Evolutionary conservation across 768 basidiomycete genomes (phyloP), one percentile per base, ranked within the genome.

Genomic region (Fistulinella prunicolor): DNA sequence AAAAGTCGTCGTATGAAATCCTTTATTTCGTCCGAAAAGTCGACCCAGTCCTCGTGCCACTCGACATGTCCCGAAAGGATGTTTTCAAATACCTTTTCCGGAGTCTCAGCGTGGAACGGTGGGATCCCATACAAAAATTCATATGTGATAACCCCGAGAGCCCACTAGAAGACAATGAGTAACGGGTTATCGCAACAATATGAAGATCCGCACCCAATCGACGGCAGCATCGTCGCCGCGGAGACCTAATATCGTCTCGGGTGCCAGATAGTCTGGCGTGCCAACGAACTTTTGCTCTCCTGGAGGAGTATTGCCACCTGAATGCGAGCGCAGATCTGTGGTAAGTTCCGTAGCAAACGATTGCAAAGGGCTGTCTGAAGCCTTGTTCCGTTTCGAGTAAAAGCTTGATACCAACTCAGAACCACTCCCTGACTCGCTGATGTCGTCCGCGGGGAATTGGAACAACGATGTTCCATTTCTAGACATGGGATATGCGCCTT

Each of bases 61-160:
- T 95, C 86, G 61, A 98, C 79, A 24, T 87, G 84, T 5, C 94
- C 86, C 10, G 95, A 96, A 19, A 98, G 77, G 61, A 98, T 97
- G 64, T 98, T 98, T 70, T 96, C 94, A 60, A 99, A 98, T 4
- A 99, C 94, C 69, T 89, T 90, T 66, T 96, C 94, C 0, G 96
- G 95, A 8, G 90, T 89, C 51, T 97, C 94, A 40, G 91, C 95
- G 61, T 98, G 93, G 78, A 99, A 99, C 3, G 96, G 96, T 22
- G 96, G 96, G 28, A 94, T 82, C 4, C 96, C 94, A 56, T 94
- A 98, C 29, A 98, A 70, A 69, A 99, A 97, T 73, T 99, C 96
- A 65, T 99, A 98, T 24, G 92, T 90, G 64, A 99, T 94, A 36
- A 97, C 93, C 50, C 96, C 96, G 23, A 99, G 78, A 10, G 96